A percentile compares a stretch with the other conserved stretches of the same genome.
Evolutionary conservation across 345 rosid genomes (phyloP).

Genomic region (Lepidium aucheri): DNA sequence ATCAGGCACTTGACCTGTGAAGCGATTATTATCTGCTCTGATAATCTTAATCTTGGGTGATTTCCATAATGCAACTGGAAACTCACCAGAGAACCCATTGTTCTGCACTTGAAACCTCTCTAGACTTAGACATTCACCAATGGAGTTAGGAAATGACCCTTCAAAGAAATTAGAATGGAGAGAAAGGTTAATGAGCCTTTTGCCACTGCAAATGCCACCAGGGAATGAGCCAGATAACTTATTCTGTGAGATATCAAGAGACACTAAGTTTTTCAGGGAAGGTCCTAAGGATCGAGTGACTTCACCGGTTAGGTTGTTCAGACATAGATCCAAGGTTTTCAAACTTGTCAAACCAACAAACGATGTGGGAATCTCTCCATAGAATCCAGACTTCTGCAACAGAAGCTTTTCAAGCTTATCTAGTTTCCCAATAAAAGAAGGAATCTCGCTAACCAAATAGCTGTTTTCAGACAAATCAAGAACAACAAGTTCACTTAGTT

Average conservation of each 20-base stretch:
- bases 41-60: conserved; percentile 61
- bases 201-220: conserved; percentile 52
- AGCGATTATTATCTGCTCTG: conserved; percentile 70
- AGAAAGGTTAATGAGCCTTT: conserved; percentile 48
- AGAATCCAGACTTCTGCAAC: conserved; percentile 70
- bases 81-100: conserved; percentile 70
- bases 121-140: conserved; percentile 52
- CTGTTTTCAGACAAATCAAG: conserved; percentile 81
- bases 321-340: conserved; percentile 55
- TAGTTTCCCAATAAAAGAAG: conserved; percentile 59
- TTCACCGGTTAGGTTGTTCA: conserved; percentile 71
- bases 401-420: conserved; percentile 65
- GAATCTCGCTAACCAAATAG: conserved; percentile 58
- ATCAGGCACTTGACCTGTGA: conserved; percentile 59
- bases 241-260: conserved; percentile 78
- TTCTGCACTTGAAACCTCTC: conserved; percentile 87
- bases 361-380: conserved; percentile 68
- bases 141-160: conserved; percentile 54
- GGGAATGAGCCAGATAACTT: conserved; percentile 72
- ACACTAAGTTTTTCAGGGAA: conserved; percentile 56
- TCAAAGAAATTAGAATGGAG: conserved; percentile 68
- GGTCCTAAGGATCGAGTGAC: conserved; percentile 42
- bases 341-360: conserved; percentile 52
- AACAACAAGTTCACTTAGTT: conserved; percentile 57
- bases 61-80: conserved; percentile 68